phyloP scores from a whole-genome alignment of 306 rosid species.

The Fragaria iinumae region DNA sequence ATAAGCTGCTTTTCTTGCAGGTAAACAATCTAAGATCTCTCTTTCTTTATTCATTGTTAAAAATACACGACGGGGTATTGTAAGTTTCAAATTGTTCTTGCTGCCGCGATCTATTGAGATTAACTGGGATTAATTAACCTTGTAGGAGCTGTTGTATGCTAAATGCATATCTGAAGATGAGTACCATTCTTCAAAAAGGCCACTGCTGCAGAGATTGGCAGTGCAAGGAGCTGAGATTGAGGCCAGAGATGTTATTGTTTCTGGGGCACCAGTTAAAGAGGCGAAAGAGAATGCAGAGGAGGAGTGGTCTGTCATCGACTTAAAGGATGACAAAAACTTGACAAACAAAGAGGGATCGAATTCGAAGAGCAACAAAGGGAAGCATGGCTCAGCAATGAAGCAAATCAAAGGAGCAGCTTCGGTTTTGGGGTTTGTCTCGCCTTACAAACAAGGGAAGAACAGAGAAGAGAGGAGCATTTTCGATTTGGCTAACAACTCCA shows the following conservation, averaged over 20 bases:
- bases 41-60: not conserved
- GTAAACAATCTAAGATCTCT: slow-evolving; percentile 27
- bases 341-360: slow-evolving; percentile 45
- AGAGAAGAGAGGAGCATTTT: slow-evolving; percentile 65
- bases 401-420: slow-evolving; percentile 82
- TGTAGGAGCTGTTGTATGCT: slow-evolving; percentile 77
- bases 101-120: not conserved
- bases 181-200: slow-evolving; percentile 84
- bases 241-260: slow-evolving; percentile 60
- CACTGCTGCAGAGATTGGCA: slow-evolving; percentile 74
- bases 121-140: not conserved
- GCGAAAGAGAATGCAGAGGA: slow-evolving; percentile 54
- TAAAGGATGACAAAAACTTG: slow-evolving; percentile 62
- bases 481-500: slow-evolving; percentile 37
- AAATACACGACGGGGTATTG: not conserved
- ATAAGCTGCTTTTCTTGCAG: slow-evolving; percentile 82
- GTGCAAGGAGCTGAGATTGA: slow-evolving; percentile 79
- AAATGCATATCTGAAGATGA: slow-evolving; percentile 83
- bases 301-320: slow-evolving; percentile 86
- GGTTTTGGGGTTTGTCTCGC: slow-evolving; percentile 56
- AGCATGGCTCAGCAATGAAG: slow-evolving; percentile 57
- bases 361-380: slow-evolving; percentile 51
- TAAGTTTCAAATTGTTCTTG: not conserved
- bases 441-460: slow-evolving; percentile 48
- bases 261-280: slow-evolving; percentile 31